These are phyloP conservation scores for Ustilago nuda DNA, from an alignment of 1,284 basidiomycete species.

Conservation along the genomic window DNA sequence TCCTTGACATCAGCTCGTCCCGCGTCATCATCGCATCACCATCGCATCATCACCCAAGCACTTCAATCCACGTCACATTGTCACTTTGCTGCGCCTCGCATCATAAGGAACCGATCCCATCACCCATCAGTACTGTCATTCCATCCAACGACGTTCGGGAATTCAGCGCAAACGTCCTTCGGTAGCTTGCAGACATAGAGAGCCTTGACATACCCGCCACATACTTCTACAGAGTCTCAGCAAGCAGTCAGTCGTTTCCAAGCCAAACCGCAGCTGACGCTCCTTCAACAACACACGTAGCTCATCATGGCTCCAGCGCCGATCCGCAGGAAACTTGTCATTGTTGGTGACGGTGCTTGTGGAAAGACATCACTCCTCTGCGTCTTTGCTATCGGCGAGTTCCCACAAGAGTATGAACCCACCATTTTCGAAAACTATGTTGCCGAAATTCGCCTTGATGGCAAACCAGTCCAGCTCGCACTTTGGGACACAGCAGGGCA, in stretches of 20 bases:
- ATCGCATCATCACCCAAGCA: too few relatives aligned
- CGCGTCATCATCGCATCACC: background rate
- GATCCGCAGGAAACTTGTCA: slow-evolving; percentile 89
- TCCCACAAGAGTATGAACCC: slow-evolving; percentile 88
- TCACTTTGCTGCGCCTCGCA: background rate
- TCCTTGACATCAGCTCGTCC: background rate
- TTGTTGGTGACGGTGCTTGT: slow-evolving; percentile 76
- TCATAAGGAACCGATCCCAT: background rate
- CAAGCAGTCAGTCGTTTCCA: background rate
- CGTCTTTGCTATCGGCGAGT: slow-evolving; percentile 92
- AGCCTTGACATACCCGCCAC: background rate
- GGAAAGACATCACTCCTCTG: slow-evolving; percentile 63
- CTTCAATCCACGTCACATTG: background rate
- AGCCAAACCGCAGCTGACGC: background rate
- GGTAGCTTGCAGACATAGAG: background rate
- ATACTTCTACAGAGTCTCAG: background rate
- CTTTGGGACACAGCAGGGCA: slow-evolving; percentile 97
- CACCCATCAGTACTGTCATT: background rate
- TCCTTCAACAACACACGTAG: background rate
- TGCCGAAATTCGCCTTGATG: slow-evolving; percentile 94
- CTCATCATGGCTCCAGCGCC: slow-evolving; percentile 66
- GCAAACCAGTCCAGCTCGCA: slow-evolving; percentile 93
- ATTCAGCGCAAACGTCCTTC: background rate
- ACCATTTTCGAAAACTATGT: slow-evolving; percentile 96
- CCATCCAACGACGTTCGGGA: background rate